Conservation (phyloP, 331 rosid species). For the Rhamnella rubrinervis region DNA sequence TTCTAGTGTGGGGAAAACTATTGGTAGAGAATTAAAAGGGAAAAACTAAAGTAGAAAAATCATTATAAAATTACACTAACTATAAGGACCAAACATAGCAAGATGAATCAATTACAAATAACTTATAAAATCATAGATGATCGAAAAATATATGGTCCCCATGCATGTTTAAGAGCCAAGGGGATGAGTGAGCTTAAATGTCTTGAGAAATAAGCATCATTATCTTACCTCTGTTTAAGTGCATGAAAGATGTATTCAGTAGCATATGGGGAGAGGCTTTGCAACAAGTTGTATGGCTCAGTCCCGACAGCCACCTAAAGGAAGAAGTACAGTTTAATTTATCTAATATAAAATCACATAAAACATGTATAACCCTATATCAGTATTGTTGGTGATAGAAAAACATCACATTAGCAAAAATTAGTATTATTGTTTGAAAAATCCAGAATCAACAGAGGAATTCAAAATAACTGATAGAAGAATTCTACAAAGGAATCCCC, state of each 20-base stretch:
- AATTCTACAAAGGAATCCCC: too few relatives aligned
- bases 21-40: too few relatives aligned
- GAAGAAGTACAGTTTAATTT: not conserved
- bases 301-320: constrained; percentile 44
- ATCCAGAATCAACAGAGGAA: too few relatives aligned
- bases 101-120: not conserved
- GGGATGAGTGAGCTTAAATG: constrained; percentile 6
- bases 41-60: too few relatives aligned
- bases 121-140: not conserved
- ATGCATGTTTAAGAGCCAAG: not conserved
- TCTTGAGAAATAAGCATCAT: constrained; percentile 3
- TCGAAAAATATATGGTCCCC: not conserved
- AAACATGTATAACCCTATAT: not conserved
- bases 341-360: not conserved
- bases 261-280: constrained; percentile 55
- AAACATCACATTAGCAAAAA: too few relatives aligned
- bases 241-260: constrained; percentile 67
- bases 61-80: not conserved
- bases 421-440: too few relatives aligned
- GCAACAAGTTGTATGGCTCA: constrained; percentile 45
- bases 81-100: not conserved
- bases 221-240: constrained; percentile 62
- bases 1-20: too few relatives aligned
- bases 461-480: too few relatives aligned
- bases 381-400: too few relatives aligned